Percentiles rank a stretch among this genome's conserved stretches.
phyloP scores from a whole-genome alignment of 805 yeast genomes.

The Ogataea nonfermentans region DNA sequence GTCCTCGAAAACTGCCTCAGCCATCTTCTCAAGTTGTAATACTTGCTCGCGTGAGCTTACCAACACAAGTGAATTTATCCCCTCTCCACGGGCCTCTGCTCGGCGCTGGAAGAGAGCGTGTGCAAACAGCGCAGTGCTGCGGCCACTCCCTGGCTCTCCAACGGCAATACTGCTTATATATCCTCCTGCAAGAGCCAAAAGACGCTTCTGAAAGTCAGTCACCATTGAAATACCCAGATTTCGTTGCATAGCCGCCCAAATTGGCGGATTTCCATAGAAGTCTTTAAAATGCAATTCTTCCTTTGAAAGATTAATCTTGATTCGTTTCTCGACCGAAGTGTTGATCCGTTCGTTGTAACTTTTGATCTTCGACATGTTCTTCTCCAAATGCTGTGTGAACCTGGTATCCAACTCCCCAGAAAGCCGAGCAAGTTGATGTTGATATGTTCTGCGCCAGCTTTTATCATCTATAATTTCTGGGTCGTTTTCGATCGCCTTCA shows the following conservation, averaged over 20 bases:
- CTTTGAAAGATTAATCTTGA: slow-evolving; percentile 22
- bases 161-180: slow-evolving; percentile 32
- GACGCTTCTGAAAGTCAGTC: slow-evolving; percentile 32
- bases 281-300: slow-evolving; percentile 19
- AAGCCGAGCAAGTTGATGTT: slow-evolving; percentile 20
- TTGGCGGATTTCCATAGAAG: slow-evolving; percentile 16
- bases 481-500: slow-evolving; percentile 9
- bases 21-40: slow-evolving; percentile 21
- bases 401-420: slow-evolving; percentile 19
- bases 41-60: slow-evolving; percentile 32
- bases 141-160: slow-evolving; percentile 34
- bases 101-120: slow-evolving; percentile 29
- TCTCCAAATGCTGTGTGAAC: slow-evolving; percentile 22
- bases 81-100: slow-evolving; percentile 24
- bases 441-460: slow-evolving; percentile 23
- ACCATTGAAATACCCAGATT: slow-evolving; percentile 20
- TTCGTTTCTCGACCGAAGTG: slow-evolving; percentile 21
- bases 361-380: slow-evolving; percentile 24
- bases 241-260: slow-evolving; percentile 19
- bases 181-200: slow-evolving; percentile 27
- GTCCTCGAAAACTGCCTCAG: slow-evolving; percentile 13
- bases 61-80: slow-evolving; percentile 31
- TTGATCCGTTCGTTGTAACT: slow-evolving; percentile 26
- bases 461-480: slow-evolving; percentile 3
- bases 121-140: slow-evolving; percentile 26